phyloP scores from a whole-genome alignment of 1,284 basidiomycete genomes.

The Cutaneotrichosporon spelunceum region DNA sequence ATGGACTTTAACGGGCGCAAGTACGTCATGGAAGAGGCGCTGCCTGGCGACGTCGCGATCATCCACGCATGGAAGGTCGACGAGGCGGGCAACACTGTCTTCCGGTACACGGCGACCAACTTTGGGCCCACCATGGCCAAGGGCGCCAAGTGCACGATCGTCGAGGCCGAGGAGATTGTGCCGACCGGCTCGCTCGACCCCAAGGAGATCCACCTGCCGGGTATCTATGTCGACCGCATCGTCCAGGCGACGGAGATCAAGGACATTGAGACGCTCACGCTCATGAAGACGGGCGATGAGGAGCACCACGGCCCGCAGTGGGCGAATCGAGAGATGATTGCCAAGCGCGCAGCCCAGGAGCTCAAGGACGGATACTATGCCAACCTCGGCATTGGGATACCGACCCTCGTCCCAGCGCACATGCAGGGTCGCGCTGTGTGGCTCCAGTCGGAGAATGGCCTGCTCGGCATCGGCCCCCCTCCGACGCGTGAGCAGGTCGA shows the following conservation, averaged over 20 bases:
- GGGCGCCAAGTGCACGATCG: constrained; percentile 80
- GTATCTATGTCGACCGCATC: constrained; percentile 79
- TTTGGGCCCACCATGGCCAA: constrained; percentile 80
- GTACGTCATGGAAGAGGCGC: constrained; percentile 79
- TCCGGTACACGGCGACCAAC: constrained; percentile 80
- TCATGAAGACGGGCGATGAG: constrained; percentile 55
- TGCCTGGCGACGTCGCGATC: constrained; percentile 80
- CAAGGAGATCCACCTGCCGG: constrained; percentile 75
- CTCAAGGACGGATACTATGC: constrained; percentile 83
- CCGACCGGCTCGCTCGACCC: constrained; percentile 75
- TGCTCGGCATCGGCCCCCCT: constrained; percentile 92
- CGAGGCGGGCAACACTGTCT: constrained; percentile 74
- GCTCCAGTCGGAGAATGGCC: constrained; percentile 89
- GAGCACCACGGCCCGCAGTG: constrained; percentile 57
- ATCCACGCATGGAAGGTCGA: constrained; percentile 90
- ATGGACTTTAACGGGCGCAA: constrained; percentile 71
- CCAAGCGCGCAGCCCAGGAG: constrained; percentile 73
- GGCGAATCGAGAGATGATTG: constrained; percentile 64
- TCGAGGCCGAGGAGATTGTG: constrained; percentile 88
- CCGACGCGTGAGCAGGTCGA: constrained; percentile 80
- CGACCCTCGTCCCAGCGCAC: constrained; percentile 87
- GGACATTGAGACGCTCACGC: constrained; percentile 68
- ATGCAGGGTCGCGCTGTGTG: constrained; percentile 76
- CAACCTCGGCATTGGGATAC: constrained; percentile 77
- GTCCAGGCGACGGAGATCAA: constrained; percentile 70